Evolutionary conservation across 1,139 yeast genomes (phyloP).

Genomic region (Debaryomyces psychrophilus): DNA sequence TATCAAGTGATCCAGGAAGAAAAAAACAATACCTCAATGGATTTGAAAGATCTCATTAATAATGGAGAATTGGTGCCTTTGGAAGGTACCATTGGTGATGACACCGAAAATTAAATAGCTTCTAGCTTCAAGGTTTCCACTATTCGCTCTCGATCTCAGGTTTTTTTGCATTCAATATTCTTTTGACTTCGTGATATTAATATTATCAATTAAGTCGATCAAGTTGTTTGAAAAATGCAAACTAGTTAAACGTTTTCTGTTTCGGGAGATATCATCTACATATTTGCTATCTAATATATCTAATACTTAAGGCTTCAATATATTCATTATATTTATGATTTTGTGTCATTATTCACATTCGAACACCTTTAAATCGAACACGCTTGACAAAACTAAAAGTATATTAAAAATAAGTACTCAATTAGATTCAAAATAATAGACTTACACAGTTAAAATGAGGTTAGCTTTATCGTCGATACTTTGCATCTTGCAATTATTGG

Average conservation of each 20-base stretch:
- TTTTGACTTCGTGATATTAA: background rate
- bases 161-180: conserved; percentile 1
- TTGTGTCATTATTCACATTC: conserved; percentile 4
- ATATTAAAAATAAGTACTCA: background rate
- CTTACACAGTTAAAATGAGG: conserved; percentile 4
- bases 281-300: conserved; percentile 2
- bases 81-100: background rate
- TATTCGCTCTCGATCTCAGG: no score
- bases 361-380: conserved; percentile 5
- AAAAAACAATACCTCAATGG: background rate
- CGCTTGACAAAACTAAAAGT: conserved; percentile 1
- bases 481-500: conserved; percentile 5
- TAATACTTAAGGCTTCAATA: background rate
- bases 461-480: background rate
- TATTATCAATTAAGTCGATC: background rate
- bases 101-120: background rate
- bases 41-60: conserved; percentile 7
- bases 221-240: background rate
- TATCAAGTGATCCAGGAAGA: background rate
- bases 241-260: background rate
- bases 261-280: background rate
- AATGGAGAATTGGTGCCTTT: background rate
- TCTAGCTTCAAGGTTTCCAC: no score
- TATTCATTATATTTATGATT: background rate
- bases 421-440: background rate